phyloP scores from a whole-genome alignment of 2,329 filamentous ascomycete genomes.

The Cladophialophora carrionii region DNA sequence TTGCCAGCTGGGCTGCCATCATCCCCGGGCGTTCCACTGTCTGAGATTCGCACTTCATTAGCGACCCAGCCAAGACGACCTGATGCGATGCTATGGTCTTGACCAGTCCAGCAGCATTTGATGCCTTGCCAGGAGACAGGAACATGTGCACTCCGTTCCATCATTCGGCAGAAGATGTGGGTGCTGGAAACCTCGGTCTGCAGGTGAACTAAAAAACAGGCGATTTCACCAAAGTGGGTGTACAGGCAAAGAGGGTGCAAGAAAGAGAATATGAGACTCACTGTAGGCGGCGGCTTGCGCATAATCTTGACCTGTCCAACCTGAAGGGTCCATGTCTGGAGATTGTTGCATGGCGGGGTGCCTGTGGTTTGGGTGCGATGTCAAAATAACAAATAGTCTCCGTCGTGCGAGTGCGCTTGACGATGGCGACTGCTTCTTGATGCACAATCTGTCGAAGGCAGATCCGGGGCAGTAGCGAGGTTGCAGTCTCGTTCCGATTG shows the following conservation, averaged over 20 bases:
- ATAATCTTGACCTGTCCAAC: conserved; percentile 32
- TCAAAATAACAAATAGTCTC: conserved; percentile 25
- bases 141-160: not conserved
- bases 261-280: conserved; percentile 13
- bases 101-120: not conserved
- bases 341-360: conserved; percentile 30
- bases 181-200: not conserved
- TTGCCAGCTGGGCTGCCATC: conserved; percentile 23
- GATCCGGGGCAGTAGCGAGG: conserved; percentile 3
- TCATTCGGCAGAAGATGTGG: not conserved
- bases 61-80: not conserved
- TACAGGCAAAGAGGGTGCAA: not conserved
- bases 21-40: conserved; percentile 29
- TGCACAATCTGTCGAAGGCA: conserved; percentile 4
- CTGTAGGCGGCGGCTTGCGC: conserved; percentile 21
- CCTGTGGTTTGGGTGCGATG: conserved; percentile 21
- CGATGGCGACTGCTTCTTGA: not conserved
- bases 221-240: not conserved
- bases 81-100: not conserved
- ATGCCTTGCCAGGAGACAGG: not conserved
- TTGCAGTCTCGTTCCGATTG: conserved; percentile 6
- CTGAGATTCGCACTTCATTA: conserved; percentile 13
- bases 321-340: conserved; percentile 27
- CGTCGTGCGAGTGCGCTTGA: not conserved
- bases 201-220: not conserved